A percentile compares a stretch with the other conserved stretches of the same genome.
Evolutionary conservation across 768 basidiomycete genomes (phyloP).

Genomic region (Tylopilus cervinicoccineus): DNA sequence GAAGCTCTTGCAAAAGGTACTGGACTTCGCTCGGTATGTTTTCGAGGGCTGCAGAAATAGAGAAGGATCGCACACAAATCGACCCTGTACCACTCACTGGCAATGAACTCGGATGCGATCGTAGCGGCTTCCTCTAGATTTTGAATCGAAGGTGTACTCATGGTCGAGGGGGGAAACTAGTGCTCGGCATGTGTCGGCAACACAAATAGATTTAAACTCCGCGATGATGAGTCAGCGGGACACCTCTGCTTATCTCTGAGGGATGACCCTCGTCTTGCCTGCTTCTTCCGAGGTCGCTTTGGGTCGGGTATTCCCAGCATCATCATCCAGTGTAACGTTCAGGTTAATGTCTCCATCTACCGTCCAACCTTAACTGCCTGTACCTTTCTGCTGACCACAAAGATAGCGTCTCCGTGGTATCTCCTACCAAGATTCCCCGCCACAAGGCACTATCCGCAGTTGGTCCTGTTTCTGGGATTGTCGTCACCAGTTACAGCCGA

Average conservation of each 20-base stretch:
- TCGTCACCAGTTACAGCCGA: background rate
- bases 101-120: constrained; percentile 47
- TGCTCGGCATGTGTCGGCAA: constrained; percentile 14
- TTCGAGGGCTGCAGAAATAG: constrained; percentile 37
- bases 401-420: background rate
- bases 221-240: constrained; percentile 19
- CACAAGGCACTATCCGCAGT: constrained; percentile 3
- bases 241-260: background rate
- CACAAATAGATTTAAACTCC: constrained; percentile 16
- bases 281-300: background rate
- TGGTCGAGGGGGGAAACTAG: constrained; percentile 6
- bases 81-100: constrained; percentile 33
- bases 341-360: background rate
- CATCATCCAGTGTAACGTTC: constrained; percentile 5
- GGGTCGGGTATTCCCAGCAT: constrained; percentile 2
- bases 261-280: background rate
- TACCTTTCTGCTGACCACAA: background rate
- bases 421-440: background rate
- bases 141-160: constrained; percentile 32
- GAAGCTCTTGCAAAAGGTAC: constrained; percentile 46
- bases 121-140: constrained; percentile 47
- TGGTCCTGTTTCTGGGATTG: background rate
- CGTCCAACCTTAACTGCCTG: background rate
- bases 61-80: background rate
- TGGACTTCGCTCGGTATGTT: constrained; percentile 48